Percentiles rank a stretch among this genome's conserved stretches.
phyloP scores from a whole-genome alignment of 805 yeast genomes.

The Ogataea kodamae region DNA sequence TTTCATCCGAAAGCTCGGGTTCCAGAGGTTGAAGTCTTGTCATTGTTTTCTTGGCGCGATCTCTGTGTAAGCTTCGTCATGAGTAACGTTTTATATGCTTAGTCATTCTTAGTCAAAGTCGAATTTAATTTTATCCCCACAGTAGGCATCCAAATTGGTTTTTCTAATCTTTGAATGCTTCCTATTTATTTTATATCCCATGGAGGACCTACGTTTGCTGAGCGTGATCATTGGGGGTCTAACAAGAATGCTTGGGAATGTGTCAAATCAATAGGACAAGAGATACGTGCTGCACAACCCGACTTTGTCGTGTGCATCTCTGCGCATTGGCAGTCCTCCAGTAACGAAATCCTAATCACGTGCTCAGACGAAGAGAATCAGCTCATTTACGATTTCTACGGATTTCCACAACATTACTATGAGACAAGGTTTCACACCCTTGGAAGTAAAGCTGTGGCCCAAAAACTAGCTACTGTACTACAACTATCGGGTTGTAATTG shows the following conservation, averaged over 20 bases:
- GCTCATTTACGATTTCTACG: conserved; percentile 70
- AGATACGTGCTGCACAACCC: conserved; percentile 55
- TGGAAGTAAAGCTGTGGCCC: conserved; percentile 41
- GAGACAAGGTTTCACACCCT: conserved; percentile 55
- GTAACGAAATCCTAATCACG: conserved; percentile 18
- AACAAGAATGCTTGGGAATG: conserved; percentile 57
- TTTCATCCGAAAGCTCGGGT: conserved; percentile 25
- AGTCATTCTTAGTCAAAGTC: too few species aligned
- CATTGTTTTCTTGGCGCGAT: conserved; percentile 1
- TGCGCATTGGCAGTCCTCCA: conserved; percentile 71
- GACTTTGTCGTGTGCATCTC: conserved; percentile 63
- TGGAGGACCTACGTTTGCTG: conserved; percentile 81
- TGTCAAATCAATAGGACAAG: conserved; percentile 47
- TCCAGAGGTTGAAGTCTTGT: conserved; percentile 1
- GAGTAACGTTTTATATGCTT: conserved; percentile 8
- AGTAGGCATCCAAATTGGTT: too few species aligned
- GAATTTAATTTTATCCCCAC: too few species aligned
- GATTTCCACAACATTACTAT: conserved; percentile 67
- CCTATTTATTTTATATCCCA: conserved; percentile 75
- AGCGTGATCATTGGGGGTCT: conserved; percentile 47
- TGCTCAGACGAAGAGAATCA: conserved; percentile 39
- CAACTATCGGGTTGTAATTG: conserved; percentile 42
- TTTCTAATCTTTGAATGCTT: too few species aligned
- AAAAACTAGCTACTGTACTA: conserved; percentile 41
- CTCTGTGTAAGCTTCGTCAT: neutral